phyloP scores from a whole-genome alignment of 2,329 filamentous ascomycete species.

The Chaetothyriales sp. region DNA sequence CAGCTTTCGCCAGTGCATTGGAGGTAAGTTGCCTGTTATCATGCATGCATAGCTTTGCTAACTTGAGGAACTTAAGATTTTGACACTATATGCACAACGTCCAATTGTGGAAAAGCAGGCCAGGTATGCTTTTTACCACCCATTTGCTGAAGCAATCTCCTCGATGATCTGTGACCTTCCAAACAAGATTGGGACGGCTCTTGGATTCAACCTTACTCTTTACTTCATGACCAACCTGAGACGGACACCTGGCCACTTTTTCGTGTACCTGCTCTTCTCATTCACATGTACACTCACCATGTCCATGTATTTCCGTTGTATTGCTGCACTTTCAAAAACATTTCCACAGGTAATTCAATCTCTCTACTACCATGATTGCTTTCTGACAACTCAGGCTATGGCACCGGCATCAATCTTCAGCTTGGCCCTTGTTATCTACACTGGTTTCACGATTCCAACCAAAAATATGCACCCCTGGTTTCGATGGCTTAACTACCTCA shows the following conservation, averaged over 20 bases:
- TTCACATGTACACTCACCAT: constrained; percentile 44
- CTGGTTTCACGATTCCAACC: constrained; percentile 48
- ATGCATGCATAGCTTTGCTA: too few species aligned
- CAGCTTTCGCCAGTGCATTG: constrained; percentile 40
- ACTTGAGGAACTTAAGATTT: background rate
- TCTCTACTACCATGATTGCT: too few species aligned
- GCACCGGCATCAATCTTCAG: constrained; percentile 39
- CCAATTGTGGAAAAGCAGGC: constrained; percentile 84
- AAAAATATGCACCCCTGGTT: constrained; percentile 48
- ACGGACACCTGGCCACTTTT: constrained; percentile 60
- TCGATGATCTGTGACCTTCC: constrained; percentile 78
- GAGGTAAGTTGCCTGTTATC: background rate
- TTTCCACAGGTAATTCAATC: too few species aligned
- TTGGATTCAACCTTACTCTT: constrained; percentile 61
- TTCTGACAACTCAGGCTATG: constrained; percentile 37
- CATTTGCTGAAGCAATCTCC: constrained; percentile 70
- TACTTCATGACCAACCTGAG: constrained; percentile 82
- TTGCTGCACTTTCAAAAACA: constrained; percentile 58
- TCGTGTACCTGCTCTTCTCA: constrained; percentile 64
- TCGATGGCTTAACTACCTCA: constrained; percentile 51
- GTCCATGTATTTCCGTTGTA: constrained; percentile 42
- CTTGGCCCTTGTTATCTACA: constrained; percentile 48
- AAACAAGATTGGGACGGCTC: constrained; percentile 56
- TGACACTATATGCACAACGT: constrained; percentile 68
- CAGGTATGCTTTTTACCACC: constrained; percentile 77